Percentiles rank a stretch among this genome's conserved stretches.
Evolutionary conservation across 2,329 filamentous ascomycete genomes (phyloP).

Genomic region (Pestalotiopsis sp.): DNA sequence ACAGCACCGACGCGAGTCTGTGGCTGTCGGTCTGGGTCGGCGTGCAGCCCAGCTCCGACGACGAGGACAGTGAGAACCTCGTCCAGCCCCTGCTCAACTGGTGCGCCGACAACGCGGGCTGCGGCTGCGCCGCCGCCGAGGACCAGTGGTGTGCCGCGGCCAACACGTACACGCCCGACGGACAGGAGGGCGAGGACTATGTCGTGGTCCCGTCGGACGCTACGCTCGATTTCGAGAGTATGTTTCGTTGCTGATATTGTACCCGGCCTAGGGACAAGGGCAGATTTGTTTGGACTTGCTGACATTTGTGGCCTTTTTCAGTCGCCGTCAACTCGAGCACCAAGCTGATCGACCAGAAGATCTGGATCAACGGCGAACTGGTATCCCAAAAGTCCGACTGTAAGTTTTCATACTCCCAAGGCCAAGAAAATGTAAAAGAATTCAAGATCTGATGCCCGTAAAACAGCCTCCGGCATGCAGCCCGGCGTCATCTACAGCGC

Average conservation of each 20-base stretch:
- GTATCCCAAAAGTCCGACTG: conserved; percentile 16
- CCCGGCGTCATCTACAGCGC: conserved; percentile 16
- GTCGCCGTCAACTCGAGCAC: conserved; percentile 1
- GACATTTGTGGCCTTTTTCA: background rate
- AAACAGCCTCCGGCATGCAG: conserved; percentile 14
- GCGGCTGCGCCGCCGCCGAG: conserved; percentile 11
- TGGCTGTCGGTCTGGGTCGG: conserved; percentile 16
- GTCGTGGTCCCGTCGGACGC: conserved; percentile 11
- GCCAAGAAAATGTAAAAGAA: background rate
- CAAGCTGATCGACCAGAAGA: conserved; percentile 14
- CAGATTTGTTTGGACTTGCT: background rate
- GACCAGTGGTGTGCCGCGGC: conserved; percentile 15
- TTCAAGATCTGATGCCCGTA: background rate
- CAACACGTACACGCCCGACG: conserved; percentile 16
- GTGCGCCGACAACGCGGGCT: conserved; percentile 8
- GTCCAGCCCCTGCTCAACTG: conserved; percentile 19
- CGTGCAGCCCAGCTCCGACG: conserved; percentile 13
- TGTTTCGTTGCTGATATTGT: background rate
- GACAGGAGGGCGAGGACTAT: conserved; percentile 8
- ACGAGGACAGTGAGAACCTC: conserved; percentile 16
- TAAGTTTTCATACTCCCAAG: background rate
- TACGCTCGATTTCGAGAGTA: conserved; percentile 15
- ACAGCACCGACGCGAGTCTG: conserved; percentile 7
- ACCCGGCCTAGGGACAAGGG: too few species aligned
- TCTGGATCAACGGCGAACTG: conserved; percentile 15